Evolutionary conservation across 176 grass and related monocot genomes (phyloP).

Genomic region (Urochloa ruziziensis): DNA sequence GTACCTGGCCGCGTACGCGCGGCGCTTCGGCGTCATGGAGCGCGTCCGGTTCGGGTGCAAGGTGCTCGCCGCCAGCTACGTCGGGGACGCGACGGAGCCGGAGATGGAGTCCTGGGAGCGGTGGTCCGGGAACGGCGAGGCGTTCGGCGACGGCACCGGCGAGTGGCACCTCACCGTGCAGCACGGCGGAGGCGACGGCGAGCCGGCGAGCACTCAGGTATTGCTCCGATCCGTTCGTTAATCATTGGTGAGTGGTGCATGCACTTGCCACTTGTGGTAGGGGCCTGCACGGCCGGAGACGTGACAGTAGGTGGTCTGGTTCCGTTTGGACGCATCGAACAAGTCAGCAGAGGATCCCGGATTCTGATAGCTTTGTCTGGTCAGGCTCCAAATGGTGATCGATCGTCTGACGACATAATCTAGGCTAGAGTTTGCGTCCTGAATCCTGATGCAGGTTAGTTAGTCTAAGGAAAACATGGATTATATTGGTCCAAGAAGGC

Average conservation of each 20-base stretch:
- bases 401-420: too few relatives aligned
- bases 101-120: conserved; percentile 51
- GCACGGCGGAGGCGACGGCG: neutral
- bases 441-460: too few relatives aligned
- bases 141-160: conserved; percentile 42
- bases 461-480: too few relatives aligned
- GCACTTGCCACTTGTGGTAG: neutral
- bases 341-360: neutral
- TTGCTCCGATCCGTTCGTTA: too few relatives aligned
- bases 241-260: neutral
- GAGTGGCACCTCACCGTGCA: conserved; percentile 23
- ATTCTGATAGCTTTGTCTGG: neutral
- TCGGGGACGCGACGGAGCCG: conserved; percentile 15
- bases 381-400: too few relatives aligned
- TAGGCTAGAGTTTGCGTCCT: too few relatives aligned
- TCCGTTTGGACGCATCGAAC: neutral
- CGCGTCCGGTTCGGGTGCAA: conserved; percentile 37
- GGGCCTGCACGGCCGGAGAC: neutral
- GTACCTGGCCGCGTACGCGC: conserved; percentile 49
- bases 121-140: conserved; percentile 61
- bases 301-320: neutral
- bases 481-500: neutral
- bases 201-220: conserved; percentile 2
- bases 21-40: conserved; percentile 44
- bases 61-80: conserved; percentile 42